Percentiles rank a stretch among this genome's conserved stretches.
Conservation (phyloP, 805 yeast species). For the Candida germanica region DNA sequence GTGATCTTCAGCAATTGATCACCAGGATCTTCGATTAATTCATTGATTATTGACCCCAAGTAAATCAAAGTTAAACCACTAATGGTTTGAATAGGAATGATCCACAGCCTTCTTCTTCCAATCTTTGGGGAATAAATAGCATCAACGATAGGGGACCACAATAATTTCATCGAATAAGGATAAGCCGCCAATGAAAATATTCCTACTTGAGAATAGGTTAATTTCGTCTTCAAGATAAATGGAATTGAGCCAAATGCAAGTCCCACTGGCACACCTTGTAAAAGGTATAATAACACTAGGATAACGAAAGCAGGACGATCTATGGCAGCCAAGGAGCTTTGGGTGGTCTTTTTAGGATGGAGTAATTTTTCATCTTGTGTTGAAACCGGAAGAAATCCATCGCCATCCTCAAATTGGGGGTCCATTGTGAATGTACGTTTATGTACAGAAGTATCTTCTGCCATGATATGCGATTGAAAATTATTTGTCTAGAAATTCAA, state of each 20-base stretch:
- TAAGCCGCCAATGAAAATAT: slow-evolving; percentile 88
- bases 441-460: slow-evolving; percentile 16
- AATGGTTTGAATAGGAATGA: slow-evolving; percentile 85
- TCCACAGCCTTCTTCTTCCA: slow-evolving; percentile 92
- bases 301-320: slow-evolving; percentile 78
- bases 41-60: slow-evolving; percentile 60
- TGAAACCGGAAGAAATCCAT: slow-evolving; percentile 32
- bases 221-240: slow-evolving; percentile 75
- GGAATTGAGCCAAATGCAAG: slow-evolving; percentile 94
- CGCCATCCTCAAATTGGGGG: slow-evolving; percentile 24
- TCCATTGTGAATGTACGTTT: slow-evolving; percentile 18
- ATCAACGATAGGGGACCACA: slow-evolving; percentile 97
- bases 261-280: slow-evolving; percentile 98
- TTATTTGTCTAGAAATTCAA: background rate
- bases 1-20: slow-evolving; percentile 58
- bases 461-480: slow-evolving; percentile 3
- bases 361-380: slow-evolving; percentile 7
- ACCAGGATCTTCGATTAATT: slow-evolving; percentile 48
- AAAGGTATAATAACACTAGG: slow-evolving; percentile 68
- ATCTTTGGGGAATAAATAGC: slow-evolving; percentile 63
- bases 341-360: slow-evolving; percentile 7
- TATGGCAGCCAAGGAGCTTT: slow-evolving; percentile 10
- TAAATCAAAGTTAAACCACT: slow-evolving; percentile 65
- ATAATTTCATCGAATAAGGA: slow-evolving; percentile 86
- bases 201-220: slow-evolving; percentile 87